Evolutionary conservation across 331 rosid species (phyloP), one percentile per base, ranked within the genome.

Genomic region (Phaseolus coccineus): DNA sequence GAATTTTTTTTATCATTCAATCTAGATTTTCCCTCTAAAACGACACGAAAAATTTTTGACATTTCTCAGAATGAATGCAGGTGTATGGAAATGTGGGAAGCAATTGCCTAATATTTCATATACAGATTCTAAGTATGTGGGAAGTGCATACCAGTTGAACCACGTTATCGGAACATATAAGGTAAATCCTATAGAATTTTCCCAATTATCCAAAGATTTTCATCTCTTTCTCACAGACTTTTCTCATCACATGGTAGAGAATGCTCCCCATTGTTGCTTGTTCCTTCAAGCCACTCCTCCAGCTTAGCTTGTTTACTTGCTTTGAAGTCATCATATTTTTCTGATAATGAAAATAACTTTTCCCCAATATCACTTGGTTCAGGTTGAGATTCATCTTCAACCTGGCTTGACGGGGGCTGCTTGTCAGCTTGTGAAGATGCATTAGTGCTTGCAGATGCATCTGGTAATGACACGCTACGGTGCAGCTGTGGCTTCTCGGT

Each of bases 241-340:
- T 73, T 69, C 55, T 81, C 84, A 77, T 79, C 82, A 68, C 78
- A 76, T 35, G 74, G 62, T 19, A 9, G 72, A 46, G 30, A 70
- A 27, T 39, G 30, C 55, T 76, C 24, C 28, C 63, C 84, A 61
- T 39, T 62, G 46, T 76, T 71, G 37, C 77, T 58, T 12, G 83
- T 71, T 83, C 82, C 91, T 84, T 79, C 88, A 71, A 92, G 83
- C 98, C 97, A 94, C 85, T 94, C 92, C 79, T 91, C 85, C 57
- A 92, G 84, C 75, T 92, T 81, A 33, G 90, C 91, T 86, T 91
- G 90, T 84, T 77, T 88, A 78, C 85, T 86, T 37, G 98, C 97
- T 85, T 85, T 91, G 88, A 89, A 94, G 50, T 90, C 89, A 44
- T 91, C 92, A 30, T 33, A 91, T 50, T 87, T 84, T 58, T 92